A percentile compares a stretch with the other conserved stretches of the same genome.
These are phyloP conservation scores for Mallotus nudiflorus DNA, from an alignment of 345 rosid species.

Conservation along the genomic window DNA sequence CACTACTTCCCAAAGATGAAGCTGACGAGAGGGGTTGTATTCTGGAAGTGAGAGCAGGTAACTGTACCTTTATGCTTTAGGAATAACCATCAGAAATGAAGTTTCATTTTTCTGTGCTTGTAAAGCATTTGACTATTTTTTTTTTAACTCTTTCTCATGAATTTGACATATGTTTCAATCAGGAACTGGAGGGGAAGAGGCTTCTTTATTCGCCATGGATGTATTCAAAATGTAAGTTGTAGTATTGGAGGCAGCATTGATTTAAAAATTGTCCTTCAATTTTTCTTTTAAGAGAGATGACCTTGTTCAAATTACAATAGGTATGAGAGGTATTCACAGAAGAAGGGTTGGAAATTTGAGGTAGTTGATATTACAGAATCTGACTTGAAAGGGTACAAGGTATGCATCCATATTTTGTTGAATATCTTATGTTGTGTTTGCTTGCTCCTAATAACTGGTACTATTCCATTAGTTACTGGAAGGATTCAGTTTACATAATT, in stretches of 20 bases:
- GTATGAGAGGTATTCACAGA: constrained; percentile 92
- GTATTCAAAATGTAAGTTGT: constrained; percentile 75
- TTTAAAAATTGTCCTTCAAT: not conserved
- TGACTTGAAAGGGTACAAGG: constrained; percentile 91
- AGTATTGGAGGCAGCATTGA: not conserved
- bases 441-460: not conserved
- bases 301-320: constrained; percentile 36
- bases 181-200: constrained; percentile 98
- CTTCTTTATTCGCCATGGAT: constrained; percentile 95
- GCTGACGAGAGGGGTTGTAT: constrained; percentile 96
- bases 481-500: not conserved
- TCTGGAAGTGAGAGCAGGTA: constrained; percentile 99
- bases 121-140: not conserved
- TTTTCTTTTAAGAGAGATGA: constrained; percentile 2
- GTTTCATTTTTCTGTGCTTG: constrained; percentile 1
- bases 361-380: constrained; percentile 75
- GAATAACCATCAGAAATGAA: not conserved
- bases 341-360: constrained; percentile 89
- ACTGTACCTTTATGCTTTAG: not conserved
- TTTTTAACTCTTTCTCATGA: constrained; percentile 12
- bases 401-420: constrained; percentile 18
- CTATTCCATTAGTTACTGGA: not conserved
- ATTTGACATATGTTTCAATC: constrained; percentile 24
- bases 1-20: constrained; percentile 92
- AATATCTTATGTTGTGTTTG: not conserved